These are phyloP conservation scores for Candida xyloterini DNA, from an alignment of 805 yeast species.

Conservation along the genomic window DNA sequence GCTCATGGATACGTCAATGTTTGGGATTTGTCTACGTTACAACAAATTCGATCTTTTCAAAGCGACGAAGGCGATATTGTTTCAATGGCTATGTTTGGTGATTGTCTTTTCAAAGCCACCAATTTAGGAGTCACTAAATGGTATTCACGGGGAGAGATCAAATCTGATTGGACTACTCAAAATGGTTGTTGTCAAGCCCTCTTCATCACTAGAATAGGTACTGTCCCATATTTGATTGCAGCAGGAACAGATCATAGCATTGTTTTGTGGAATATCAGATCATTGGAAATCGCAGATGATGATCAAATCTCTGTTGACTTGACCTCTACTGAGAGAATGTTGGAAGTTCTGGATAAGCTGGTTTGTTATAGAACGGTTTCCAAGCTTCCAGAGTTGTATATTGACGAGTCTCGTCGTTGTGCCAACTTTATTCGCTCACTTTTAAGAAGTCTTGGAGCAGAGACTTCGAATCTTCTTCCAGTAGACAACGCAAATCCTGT, in stretches of 20 bases:
- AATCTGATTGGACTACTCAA: conserved; percentile 49
- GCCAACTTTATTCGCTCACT: conserved; percentile 69
- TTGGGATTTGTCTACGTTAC: conserved; percentile 85
- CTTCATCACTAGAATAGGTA: conserved; percentile 41
- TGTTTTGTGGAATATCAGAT: conserved; percentile 64
- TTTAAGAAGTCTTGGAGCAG: conserved; percentile 67
- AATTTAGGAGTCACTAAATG: conserved; percentile 48
- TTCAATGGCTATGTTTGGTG: conserved; percentile 53
- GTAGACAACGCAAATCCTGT: conserved; percentile 81
- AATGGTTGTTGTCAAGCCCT: conserved; percentile 58
- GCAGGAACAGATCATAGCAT: conserved; percentile 72
- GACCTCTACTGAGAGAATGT: conserved; percentile 47
- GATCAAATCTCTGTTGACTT: conserved; percentile 9
- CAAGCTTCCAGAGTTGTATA: conserved; percentile 59
- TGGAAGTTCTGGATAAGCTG: conserved; percentile 57
- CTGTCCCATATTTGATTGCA: conserved; percentile 49
- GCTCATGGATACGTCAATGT: conserved; percentile 71
- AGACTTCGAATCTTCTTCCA: conserved; percentile 62
- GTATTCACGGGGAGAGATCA: conserved; percentile 45
- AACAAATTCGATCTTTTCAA: conserved; percentile 48
- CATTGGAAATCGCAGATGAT: conserved; percentile 15
- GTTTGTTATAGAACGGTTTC: conserved; percentile 78
- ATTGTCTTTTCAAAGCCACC: conserved; percentile 63
- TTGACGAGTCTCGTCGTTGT: conserved; percentile 82
- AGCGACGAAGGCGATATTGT: conserved; percentile 51